phyloP scores from a whole-genome alignment of 176 grass and related monocot species.

The Pontederia paniculata region DNA sequence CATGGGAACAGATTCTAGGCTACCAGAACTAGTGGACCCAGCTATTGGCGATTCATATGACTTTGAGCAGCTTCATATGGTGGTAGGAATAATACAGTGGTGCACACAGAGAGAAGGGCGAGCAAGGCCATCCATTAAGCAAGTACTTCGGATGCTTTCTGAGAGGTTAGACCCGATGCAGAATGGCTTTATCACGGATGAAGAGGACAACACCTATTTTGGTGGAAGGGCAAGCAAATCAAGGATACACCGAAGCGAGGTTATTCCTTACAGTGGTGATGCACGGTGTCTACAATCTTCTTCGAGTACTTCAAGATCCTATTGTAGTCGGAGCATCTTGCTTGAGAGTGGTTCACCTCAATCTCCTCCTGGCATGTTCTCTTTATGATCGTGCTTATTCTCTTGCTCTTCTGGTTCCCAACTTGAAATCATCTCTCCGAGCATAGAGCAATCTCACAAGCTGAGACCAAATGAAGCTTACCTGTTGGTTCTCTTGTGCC shows the following conservation, averaged over 20 bases:
- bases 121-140: slow-evolving; percentile 77
- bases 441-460: too few relatives aligned
- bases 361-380: slow-evolving; percentile 55
- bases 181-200: slow-evolving; percentile 39
- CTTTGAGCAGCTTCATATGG: slow-evolving; percentile 64
- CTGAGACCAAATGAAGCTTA: too few relatives aligned
- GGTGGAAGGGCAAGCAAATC: slow-evolving; percentile 21
- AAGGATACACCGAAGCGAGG: slow-evolving; percentile 33
- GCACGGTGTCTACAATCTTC: slow-evolving; percentile 69
- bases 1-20: slow-evolving; percentile 35
- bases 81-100: slow-evolving; percentile 46
- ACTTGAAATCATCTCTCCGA: too few relatives aligned
- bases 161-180: slow-evolving; percentile 62
- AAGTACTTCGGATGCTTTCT: slow-evolving; percentile 68
- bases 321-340: slow-evolving; percentile 83
- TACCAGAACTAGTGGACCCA: slow-evolving; percentile 51
- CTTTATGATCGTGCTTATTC: slow-evolving; percentile 25
- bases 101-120: slow-evolving; percentile 75
- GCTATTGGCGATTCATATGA: slow-evolving; percentile 35
- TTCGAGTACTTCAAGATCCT: slow-evolving; percentile 75
- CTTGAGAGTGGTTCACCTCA: slow-evolving; percentile 68
- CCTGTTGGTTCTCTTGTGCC: too few relatives aligned
- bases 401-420: not conserved
- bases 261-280: slow-evolving; percentile 38
- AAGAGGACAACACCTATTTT: slow-evolving; percentile 25